These are phyloP conservation scores for Pichia sp. DNA, from an alignment of 1,139 yeast genomes.

Conservation along the genomic window DNA sequence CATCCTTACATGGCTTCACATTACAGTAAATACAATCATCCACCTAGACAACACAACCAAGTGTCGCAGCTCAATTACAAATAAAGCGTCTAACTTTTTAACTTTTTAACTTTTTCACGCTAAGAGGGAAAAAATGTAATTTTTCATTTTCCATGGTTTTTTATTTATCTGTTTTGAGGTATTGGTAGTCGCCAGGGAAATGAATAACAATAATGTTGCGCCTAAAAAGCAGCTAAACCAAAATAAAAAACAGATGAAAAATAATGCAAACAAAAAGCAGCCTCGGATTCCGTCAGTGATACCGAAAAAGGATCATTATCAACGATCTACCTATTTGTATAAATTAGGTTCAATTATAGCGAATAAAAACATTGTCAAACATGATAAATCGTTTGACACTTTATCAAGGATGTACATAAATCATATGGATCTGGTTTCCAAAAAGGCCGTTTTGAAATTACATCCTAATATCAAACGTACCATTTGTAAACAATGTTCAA, in stretches of 20 bases:
- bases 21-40: too few species aligned
- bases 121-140: too few species aligned
- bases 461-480: constrained; percentile 55
- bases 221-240: neutral
- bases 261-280: constrained; percentile 4
- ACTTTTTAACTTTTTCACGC: too few species aligned
- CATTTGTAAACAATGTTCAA: constrained; percentile 51
- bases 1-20: too few species aligned
- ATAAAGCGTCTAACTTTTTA: too few species aligned
- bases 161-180: too few species aligned
- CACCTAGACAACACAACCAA: too few species aligned
- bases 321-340: constrained; percentile 47
- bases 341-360: constrained; percentile 37
- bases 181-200: too few species aligned
- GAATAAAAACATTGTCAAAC: constrained; percentile 1
- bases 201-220: too few species aligned
- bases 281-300: constrained; percentile 26
- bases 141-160: too few species aligned
- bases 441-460: constrained; percentile 53
- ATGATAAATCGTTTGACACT: constrained; percentile 19
- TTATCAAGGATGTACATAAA: constrained; percentile 44
- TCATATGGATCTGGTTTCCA: constrained; percentile 43
- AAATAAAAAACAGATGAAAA: constrained; percentile 1
- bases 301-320: constrained; percentile 51
- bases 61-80: too few species aligned